Conservation (phyloP, 495 filamentous ascomycete genomes). For the Penicillium silybi region DNA sequence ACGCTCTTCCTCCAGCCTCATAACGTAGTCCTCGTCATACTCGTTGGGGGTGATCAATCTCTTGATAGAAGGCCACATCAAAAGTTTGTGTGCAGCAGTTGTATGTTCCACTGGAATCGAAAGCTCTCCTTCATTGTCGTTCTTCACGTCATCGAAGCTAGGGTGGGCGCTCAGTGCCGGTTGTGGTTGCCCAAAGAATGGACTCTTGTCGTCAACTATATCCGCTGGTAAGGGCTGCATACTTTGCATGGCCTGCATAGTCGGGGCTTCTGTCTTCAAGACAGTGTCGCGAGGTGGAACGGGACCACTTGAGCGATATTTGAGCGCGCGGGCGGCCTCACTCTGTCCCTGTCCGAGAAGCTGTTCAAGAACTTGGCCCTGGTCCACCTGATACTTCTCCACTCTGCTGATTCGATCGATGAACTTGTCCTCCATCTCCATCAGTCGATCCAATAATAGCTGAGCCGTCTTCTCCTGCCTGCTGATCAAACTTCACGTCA, state of each 20-base stretch:
- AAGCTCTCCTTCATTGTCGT: slow-evolving; percentile 46
- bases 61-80: slow-evolving; percentile 66
- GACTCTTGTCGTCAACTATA: neutral
- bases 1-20: slow-evolving; percentile 70
- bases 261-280: slow-evolving; percentile 16
- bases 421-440: slow-evolving; percentile 27
- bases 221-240: neutral
- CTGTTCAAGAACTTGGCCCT: neutral
- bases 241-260: neutral
- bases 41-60: slow-evolving; percentile 45
- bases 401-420: slow-evolving; percentile 10
- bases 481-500: slow-evolving; percentile 5
- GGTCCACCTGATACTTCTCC: slow-evolving; percentile 4
- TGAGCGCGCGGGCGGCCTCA: neutral
- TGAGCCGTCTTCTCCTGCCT: slow-evolving; percentile 45
- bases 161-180: neutral
- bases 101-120: slow-evolving; percentile 75
- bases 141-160: slow-evolving; percentile 15
- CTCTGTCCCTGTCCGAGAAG: neutral
- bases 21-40: slow-evolving; percentile 60
- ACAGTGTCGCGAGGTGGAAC: slow-evolving; percentile 2
- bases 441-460: slow-evolving; percentile 29
- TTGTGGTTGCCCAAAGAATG: slow-evolving; percentile 1
- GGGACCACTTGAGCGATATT: neutral
- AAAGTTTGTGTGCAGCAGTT: slow-evolving; percentile 71